These are phyloP conservation scores for Verbascum thapsus DNA, from an alignment of 257 asterid species.

Conservation along the genomic window DNA sequence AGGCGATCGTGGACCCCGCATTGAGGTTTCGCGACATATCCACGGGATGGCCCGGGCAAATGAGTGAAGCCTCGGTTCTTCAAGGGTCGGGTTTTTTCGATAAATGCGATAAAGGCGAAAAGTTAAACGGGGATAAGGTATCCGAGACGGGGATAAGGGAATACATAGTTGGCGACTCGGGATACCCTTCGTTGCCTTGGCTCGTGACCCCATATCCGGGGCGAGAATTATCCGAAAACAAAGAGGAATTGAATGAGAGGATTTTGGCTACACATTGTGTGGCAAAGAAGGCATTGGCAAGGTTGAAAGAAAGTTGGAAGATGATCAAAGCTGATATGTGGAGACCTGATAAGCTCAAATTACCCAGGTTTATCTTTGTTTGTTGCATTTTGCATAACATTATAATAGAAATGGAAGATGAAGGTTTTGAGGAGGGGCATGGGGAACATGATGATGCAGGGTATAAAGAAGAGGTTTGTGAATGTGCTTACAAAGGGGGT, in stretches of 20 bases:
- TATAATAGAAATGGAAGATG: conserved; percentile 74
- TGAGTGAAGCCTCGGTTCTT: conserved; percentile 59
- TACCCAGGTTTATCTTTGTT: conserved; percentile 78
- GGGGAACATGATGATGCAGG: conserved; percentile 75
- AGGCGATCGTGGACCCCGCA: conserved; percentile 70
- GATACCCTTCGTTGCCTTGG: conserved; percentile 76
- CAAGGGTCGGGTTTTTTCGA: conserved; percentile 55
- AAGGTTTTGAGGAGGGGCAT: conserved; percentile 38
- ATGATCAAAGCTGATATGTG: conserved; percentile 78
- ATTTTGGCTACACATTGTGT: conserved; percentile 48
- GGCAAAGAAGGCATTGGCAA: conserved; percentile 60
- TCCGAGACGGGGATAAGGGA: conserved; percentile 49
- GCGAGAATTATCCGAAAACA: conserved; percentile 39
- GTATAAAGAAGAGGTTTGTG: conserved; percentile 53
- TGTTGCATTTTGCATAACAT: conserved; percentile 94
- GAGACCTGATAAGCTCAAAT: conserved; percentile 88
- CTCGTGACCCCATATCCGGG: conserved; percentile 76
- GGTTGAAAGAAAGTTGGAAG: conserved; percentile 79
- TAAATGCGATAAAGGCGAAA: conserved; percentile 58
- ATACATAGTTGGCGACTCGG: conserved; percentile 69
- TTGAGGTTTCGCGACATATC: conserved; percentile 65
- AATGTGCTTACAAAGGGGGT: conserved; percentile 49
- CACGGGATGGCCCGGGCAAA: conserved; percentile 86
- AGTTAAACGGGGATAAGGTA: conserved; percentile 44
- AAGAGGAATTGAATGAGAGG: conserved; percentile 57